These are phyloP conservation scores for Saccharum spontaneum DNA, from an alignment of 176 grass and related monocot species.

Conservation along the genomic window DNA sequence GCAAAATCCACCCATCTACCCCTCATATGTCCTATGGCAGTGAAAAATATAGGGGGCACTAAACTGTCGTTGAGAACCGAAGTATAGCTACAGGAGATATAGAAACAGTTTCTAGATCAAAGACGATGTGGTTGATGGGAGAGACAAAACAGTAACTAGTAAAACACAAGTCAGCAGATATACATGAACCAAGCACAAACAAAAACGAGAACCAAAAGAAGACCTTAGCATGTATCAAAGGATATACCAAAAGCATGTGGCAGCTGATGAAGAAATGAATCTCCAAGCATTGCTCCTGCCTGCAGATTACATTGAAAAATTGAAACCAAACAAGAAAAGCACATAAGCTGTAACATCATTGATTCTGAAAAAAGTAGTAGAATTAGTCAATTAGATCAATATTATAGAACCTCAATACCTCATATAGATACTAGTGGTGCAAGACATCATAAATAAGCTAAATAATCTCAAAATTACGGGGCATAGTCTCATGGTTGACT, in stretches of 20 bases:
- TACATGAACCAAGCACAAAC: slow-evolving; percentile 1
- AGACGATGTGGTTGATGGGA: background rate
- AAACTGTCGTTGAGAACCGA: background rate
- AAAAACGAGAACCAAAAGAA: slow-evolving; percentile 14
- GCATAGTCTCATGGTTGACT: background rate
- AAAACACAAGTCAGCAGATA: background rate
- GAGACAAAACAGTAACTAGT: background rate
- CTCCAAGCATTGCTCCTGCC: slow-evolving; percentile 99
- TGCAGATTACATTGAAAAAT: slow-evolving; percentile 40
- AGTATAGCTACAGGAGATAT: slow-evolving; percentile 1
- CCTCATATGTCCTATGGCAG: background rate
- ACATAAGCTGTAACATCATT: slow-evolving; percentile 2
- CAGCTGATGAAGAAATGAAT: slow-evolving; percentile 99
- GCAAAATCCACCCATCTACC: background rate
- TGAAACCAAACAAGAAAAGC: slow-evolving; percentile 21
- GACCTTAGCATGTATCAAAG: background rate
- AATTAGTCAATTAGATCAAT: background rate
- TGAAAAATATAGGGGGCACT: slow-evolving; percentile 7
- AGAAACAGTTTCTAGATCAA: slow-evolving; percentile 15
- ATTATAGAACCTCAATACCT: background rate
- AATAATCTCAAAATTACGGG: background rate
- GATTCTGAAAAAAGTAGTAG: background rate
- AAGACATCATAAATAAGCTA: slow-evolving; percentile 5
- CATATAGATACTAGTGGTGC: background rate
- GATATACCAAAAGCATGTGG: slow-evolving; percentile 96